These are phyloP conservation scores for Diacronema lutheri DNA, from an alignment of 78 protist genomes.

Conservation along the genomic window DNA sequence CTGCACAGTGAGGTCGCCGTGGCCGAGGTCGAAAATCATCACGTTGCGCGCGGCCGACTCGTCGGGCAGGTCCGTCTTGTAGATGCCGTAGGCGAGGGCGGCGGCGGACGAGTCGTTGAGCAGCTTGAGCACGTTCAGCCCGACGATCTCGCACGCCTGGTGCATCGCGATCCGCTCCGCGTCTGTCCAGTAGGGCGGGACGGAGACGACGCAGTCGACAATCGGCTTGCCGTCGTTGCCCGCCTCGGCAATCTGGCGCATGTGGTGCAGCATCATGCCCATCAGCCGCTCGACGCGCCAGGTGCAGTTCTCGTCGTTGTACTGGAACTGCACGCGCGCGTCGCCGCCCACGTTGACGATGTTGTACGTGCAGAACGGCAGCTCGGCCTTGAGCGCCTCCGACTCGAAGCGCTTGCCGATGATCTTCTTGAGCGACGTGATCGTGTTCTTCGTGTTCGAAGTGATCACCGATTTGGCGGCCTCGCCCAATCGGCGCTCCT, in stretches of 20 bases:
- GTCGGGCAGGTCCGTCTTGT: constrained; percentile 71
- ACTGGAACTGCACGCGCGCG: constrained; percentile 36
- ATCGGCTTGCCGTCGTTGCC: background rate
- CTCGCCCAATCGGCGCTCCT: constrained; percentile 29
- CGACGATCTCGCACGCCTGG: constrained; percentile 69
- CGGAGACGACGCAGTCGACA: constrained; percentile 30
- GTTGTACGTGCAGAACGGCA: background rate
- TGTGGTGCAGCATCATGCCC: constrained; percentile 75
- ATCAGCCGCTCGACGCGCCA: constrained; percentile 63
- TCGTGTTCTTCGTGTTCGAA: constrained; percentile 80
- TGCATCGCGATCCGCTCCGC: constrained; percentile 80
- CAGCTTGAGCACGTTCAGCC: constrained; percentile 76
- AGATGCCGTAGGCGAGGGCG: constrained; percentile 89
- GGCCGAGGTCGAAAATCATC: constrained; percentile 87
- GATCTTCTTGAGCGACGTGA: constrained; percentile 67
- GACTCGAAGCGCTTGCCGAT: constrained; percentile 57
- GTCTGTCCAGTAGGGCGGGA: constrained; percentile 83
- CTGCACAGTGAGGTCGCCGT: constrained; percentile 58
- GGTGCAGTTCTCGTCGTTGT: constrained; percentile 51
- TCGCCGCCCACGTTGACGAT: constrained; percentile 26
- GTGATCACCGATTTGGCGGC: constrained; percentile 1
- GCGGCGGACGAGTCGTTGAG: constrained; percentile 87
- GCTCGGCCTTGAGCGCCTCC: background rate
- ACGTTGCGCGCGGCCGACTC: constrained; percentile 55
- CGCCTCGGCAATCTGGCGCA: constrained; percentile 16